phyloP scores from a whole-genome alignment of 148 eudicot genomes.

The Heliosperma pusillum region DNA sequence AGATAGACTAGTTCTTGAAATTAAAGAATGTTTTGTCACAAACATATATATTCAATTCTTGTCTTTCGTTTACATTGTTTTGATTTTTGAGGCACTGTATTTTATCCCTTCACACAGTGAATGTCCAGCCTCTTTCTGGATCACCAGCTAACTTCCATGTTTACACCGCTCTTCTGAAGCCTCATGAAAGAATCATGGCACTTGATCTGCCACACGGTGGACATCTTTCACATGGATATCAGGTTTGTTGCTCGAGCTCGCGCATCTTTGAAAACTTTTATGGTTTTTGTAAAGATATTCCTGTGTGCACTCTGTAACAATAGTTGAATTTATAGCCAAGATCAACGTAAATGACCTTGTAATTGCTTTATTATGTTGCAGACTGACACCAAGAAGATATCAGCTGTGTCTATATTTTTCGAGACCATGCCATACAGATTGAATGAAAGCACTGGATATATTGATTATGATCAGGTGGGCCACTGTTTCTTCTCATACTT shows the following conservation, averaged over 20 bases:
- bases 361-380: conserved; percentile 30
- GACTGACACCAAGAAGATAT: conserved; percentile 99
- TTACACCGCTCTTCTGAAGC: conserved; percentile 88
- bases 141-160: conserved; percentile 97
- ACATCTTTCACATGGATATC: conserved; percentile 98
- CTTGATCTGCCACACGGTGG: conserved; percentile 99
- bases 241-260: conserved; percentile 44
- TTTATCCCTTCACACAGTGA: conserved; percentile 57
- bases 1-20: neutral
- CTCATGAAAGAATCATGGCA: conserved; percentile 99
- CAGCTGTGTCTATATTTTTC: conserved; percentile 90
- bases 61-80: neutral
- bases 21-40: neutral
- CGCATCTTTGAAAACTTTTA: neutral
- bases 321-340: neutral
- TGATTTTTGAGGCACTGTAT: conserved; percentile 5
- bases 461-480: conserved; percentile 92
- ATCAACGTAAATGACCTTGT: neutral
- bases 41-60: neutral
- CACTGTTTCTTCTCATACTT: conserved; percentile 12
- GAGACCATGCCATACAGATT: conserved; percentile 99
- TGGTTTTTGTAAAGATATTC: neutral
- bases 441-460: conserved; percentile 87
- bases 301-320: neutral
- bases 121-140: conserved; percentile 96